Base-by-base conservation (phyloP, 768 basidiomycete species). In the Postia placenta region DNA sequence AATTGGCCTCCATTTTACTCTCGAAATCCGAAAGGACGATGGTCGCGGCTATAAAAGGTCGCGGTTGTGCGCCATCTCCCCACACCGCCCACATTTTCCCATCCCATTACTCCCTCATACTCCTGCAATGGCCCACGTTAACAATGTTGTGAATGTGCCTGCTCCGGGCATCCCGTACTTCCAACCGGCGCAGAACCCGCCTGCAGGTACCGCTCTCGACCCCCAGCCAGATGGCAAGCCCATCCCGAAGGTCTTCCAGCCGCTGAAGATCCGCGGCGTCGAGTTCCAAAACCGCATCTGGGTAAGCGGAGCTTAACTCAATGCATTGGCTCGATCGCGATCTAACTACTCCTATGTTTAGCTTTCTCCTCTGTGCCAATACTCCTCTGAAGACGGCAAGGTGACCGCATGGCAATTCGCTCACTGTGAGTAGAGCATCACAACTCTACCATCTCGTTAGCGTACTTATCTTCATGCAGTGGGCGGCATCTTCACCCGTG, bases 341-440 rank as follows among this genome's bases (percentile, higher is more conserved):
- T 26, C 11, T 6, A 26, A 6, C 17, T 23, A 5, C 11, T 23
- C 19, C 11, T 23, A 12, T 20, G 2, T 3, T 33, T 39, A 74
- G 72, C 26, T 81, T 36, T 75, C 80, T 6, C 80, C 81, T 0
- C 60, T 82, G 28, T 78, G 80, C 59, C 80, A 83, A 60, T 82
- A 80, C 60, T 81, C 78, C 15, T 68, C 79, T 1, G 63, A 78
- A 14, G 64, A 80, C 65, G 81, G 80, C 24, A 60, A 69, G 55
- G 25, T 74, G 7, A 74, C 76, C 0, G 62, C 74, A 26, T 83
- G 81, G 81, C 80, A 82, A 53, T 58, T 72, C 51, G 78, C 78
- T 1, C 81, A 83, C 58, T 52, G 60, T 61, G n/a, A 48, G 50
- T 58, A 43, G 7, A 6, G 4, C 5, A 11, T 20, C 43, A 45